A percentile compares a stretch with the other conserved stretches of the same genome.
Conservation (phyloP, 2,329 filamentous ascomycete genomes). For the Helicocarpus griseus region DNA sequence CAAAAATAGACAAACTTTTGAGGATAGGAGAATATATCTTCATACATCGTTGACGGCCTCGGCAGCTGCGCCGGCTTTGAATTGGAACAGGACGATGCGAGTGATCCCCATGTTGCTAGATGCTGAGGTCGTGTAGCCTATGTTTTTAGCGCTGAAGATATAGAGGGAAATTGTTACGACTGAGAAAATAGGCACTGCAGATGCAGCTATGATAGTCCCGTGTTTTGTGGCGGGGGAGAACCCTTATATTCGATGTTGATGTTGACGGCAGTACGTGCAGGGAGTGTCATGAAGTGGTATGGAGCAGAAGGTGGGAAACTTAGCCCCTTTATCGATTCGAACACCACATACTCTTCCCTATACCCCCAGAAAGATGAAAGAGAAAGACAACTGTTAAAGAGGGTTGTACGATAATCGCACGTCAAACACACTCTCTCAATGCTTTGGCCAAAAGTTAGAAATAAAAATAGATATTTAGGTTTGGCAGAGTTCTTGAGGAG, state of each 20-base stretch:
- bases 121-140: neutral
- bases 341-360: too few relatives aligned
- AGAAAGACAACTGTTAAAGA: too few relatives aligned
- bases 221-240: neutral
- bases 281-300: neutral
- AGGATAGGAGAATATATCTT: neutral
- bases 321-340: too few relatives aligned
- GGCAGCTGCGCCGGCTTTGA: constrained; percentile 43
- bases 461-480: too few relatives aligned
- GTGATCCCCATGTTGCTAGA: constrained; percentile 47
- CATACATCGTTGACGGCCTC: constrained; percentile 49
- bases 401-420: too few relatives aligned
- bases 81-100: constrained; percentile 61
- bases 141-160: neutral
- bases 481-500: too few relatives aligned
- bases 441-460: too few relatives aligned
- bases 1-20: neutral
- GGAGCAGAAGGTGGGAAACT: neutral
- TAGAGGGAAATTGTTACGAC: neutral
- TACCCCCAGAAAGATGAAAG: too few relatives aligned
- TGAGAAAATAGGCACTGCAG: neutral
- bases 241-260: neutral
- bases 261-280: too few relatives aligned
- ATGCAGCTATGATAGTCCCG: neutral
- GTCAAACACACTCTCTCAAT: too few relatives aligned